Base-by-base conservation (phyloP, 345 rosid genomes). In the Salix brachista region DNA sequence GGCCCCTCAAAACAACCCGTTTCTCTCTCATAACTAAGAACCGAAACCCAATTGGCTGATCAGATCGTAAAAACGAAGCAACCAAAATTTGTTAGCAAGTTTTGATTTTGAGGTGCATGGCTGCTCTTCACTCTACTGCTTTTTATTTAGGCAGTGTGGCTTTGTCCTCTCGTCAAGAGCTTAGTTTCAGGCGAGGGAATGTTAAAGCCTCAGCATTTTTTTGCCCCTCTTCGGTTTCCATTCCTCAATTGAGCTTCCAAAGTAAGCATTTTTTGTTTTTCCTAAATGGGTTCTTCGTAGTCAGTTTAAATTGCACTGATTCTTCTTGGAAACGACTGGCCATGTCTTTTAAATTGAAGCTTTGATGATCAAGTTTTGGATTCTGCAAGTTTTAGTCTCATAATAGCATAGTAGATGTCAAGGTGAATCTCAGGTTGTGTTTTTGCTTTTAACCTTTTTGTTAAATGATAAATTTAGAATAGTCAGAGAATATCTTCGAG, bases 71-170 rank as follows among this genome's bases (percentile, higher is more conserved):
- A 3, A 28, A 60, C 12, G 14, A 64, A 30, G 9, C 18, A 64
- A 56, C 61, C 61, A 56, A 21, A 56, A 21, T 56, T 64, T 64
- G 32, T 28, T 30, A 5, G 18, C 0, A 26, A 69, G 72, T 48
- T 56, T 69, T 67, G 74, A 54, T 54, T 50, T 65, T 36, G 8
- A 41, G 37, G 46, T 36, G 72, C 32, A 86, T 87, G 89, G 89
- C 89, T 75, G 89, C 89, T 76, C 79, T 83, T 70, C 86, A 85
- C 62, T 36, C 83, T 0, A 69, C 39, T 56, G 76, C 84, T 26
- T 80, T 81, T 34, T 72, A 78, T 77, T 76, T 73, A 52, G 67
- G 78, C 65, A 82, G 78, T 26, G 42, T 69, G 18, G 71, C 67
- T 50, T 44, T 73, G 56, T 41, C 75, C 65, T 82, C 81, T 54